Evolutionary conservation across 1,284 basidiomycete genomes (phyloP), one percentile per base, ranked within the genome.

Genomic region (Wolfiporia cocos): DNA sequence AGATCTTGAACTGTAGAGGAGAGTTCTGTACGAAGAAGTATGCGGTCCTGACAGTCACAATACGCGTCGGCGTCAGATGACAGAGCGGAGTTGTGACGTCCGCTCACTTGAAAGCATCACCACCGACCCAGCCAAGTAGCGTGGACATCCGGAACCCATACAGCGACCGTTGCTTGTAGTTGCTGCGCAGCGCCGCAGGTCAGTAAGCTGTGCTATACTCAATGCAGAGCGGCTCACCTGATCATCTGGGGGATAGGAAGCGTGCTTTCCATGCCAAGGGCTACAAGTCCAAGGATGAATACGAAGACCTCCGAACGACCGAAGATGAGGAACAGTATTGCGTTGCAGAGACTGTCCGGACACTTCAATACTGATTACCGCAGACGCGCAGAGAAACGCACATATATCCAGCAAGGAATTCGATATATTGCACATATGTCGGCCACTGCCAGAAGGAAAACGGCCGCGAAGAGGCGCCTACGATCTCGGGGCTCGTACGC

Each of bases 361-460:
- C n/a, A n/a, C n/a, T n/a, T n/a, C n/a, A n/a, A n/a, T n/a, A n/a
- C n/a, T n/a, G n/a, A n/a, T n/a, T n/a, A n/a, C n/a, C n/a, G n/a
- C n/a, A n/a, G n/a, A n/a, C n/a, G n/a, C n/a, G n/a, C n/a, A n/a
- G n/a, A n/a, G n/a, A n/a, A n/a, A n/a, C n/a, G 37, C 50, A 88
- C 87, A 88, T 81, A 49, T 86, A 72, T 10, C 76, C 81, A n/a
- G 81, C 80, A 37, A 93, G 69, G 61, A 89, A 92, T 57, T 92
- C 85, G 42, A 92, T 68, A 57, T 93, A 85, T 53, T 86, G 81
- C 1, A 74, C 64, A 57, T 89, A 92, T 12, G 70, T 75, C 33
- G 71, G 64, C 89, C 89, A 93, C 55, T 92, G 86, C 89, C 89
- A 93, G 62, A 92, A 92, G 6, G 78, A 73, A 46, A 86, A 69